Conservation (phyloP, 768 basidiomycete species). For the Russula abietina region DNA sequence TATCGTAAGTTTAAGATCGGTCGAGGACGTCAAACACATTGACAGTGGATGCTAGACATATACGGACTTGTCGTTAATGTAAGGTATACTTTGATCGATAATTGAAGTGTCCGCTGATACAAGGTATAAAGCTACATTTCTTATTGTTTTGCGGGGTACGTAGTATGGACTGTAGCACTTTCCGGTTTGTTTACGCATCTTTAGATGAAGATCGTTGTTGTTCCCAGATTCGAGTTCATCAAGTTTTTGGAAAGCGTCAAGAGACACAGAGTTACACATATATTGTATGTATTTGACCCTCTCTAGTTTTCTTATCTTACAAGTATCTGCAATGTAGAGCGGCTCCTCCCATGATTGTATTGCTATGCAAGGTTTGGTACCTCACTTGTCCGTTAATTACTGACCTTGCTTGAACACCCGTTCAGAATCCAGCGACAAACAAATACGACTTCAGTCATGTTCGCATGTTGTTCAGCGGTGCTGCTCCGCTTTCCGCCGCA, state of each 20-base stretch:
- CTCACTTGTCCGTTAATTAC: background rate
- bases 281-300: slow-evolving; percentile 27
- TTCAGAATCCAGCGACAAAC: slow-evolving; percentile 30
- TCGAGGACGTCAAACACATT: background rate
- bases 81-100: background rate
- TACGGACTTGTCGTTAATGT: slow-evolving; percentile 32
- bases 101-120: background rate
- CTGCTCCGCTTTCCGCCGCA: slow-evolving; percentile 35
- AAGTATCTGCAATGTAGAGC: slow-evolving; percentile 13
- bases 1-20: slow-evolving; percentile 26
- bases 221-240: slow-evolving; percentile 33
- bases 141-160: slow-evolving; percentile 29
- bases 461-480: slow-evolving; percentile 31
- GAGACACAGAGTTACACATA: slow-evolving; percentile 31
- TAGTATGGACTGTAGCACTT: too few species aligned
- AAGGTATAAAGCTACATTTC: slow-evolving; percentile 29
- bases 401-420: background rate
- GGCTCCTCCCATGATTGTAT: slow-evolving; percentile 31
- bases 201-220: slow-evolving; percentile 32
- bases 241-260: slow-evolving; percentile 33
- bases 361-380: slow-evolving; percentile 30
- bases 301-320: background rate
- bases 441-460: slow-evolving; percentile 31
- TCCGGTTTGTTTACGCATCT: background rate
- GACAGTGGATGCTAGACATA: slow-evolving; percentile 39